Conservation (phyloP, 805 yeast genomes). For the Ogataea parapolymorpha region DNA sequence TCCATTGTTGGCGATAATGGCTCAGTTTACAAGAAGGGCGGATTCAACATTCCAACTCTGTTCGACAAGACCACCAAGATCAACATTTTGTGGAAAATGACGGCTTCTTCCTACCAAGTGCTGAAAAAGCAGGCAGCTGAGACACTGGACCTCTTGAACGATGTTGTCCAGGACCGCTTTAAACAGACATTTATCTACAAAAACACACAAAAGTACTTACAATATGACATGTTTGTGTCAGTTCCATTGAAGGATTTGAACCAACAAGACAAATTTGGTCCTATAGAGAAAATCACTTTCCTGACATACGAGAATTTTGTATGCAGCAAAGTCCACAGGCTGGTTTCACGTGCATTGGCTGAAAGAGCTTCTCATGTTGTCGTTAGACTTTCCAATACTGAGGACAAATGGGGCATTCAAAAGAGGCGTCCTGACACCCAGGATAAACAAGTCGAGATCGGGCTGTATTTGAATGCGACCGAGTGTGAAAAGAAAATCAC, state of each 20-base stretch:
- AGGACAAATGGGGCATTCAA: conserved; percentile 36
- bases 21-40: conserved; percentile 48
- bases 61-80: conserved; percentile 75
- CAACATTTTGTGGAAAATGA: conserved; percentile 79
- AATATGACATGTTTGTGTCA: conserved; percentile 62
- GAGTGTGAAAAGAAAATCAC: conserved; percentile 81
- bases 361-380: conserved; percentile 41
- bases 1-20: conserved; percentile 47
- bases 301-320: conserved; percentile 66
- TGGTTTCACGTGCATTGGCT: conserved; percentile 57
- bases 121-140: conserved; percentile 65
- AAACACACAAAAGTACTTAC: conserved; percentile 49
- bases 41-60: conserved; percentile 70
- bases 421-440: conserved; percentile 51
- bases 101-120: conserved; percentile 58
- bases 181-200: conserved; percentile 69
- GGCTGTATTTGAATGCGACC: conserved; percentile 64
- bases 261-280: conserved; percentile 49
- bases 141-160: conserved; percentile 67
- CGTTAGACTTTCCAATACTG: conserved; percentile 24
- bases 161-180: conserved; percentile 80
- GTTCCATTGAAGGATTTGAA: conserved; percentile 44
- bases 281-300: conserved; percentile 69
- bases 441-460: conserved; percentile 44
- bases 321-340: conserved; percentile 55